Evolutionary conservation across 305 asterid genomes (phyloP), one percentile per base, ranked within the genome.

Genomic region (Fraxinus xanthoxyloides): DNA sequence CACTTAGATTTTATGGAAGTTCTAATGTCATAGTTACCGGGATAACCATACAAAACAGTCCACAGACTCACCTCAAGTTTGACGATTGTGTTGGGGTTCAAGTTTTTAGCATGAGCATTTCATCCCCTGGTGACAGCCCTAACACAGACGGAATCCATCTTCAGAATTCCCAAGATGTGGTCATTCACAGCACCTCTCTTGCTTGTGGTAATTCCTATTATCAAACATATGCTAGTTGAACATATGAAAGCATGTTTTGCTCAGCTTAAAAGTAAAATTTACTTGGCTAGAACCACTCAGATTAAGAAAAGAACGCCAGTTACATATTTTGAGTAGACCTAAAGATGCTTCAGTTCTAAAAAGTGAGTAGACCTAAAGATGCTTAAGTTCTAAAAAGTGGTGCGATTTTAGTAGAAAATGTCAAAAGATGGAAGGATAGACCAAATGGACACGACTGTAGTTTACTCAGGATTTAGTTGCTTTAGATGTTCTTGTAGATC

Each of bases 141-240:
- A 88, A 90, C 38, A 90, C 93, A 0, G 93, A 90, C 28, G 93
- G 93, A 38, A 90, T 90, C 82, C 93, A 90, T 75, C 81, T 90
- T 17, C 89, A 88, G 10, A 87, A 86, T 87, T 82, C 93, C 28
- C 80, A 85, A 40, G 79, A 90, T 40, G 93, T 88, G 40, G 9
- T 84, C 31, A 84, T 90, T 48, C 89, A 86, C 80, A 74, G 83
- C 30, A 34, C 82, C 36, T 46, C 84, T 51, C 82, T 90, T 74
- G 87, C 89, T 34, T 88, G 89, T 8, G 93, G 93, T 90, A 88
- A 83, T 46, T 23, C 21, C 12, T 32, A 30, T 19, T 61, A 36
- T 51, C 48, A 28, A 56, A 7, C 21, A 30, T 15, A 12, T 63
- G 13, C 30, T 9, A 24, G 23, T 79, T 13, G 19, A 48, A 15